Conservation (phyloP, 345 rosid genomes). For the Rhizophora apiculata region DNA sequence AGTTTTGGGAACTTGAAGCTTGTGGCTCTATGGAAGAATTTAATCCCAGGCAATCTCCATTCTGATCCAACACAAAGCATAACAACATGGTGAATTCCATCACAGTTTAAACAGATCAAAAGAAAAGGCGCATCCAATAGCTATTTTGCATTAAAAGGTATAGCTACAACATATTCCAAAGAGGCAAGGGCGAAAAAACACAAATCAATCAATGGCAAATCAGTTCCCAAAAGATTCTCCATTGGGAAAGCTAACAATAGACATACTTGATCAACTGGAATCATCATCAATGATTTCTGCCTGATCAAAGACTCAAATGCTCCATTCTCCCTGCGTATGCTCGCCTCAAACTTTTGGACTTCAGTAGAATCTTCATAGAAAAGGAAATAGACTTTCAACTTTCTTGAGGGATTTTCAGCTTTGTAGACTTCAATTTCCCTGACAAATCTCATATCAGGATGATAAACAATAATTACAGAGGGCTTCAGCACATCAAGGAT, state of each 20-base stretch:
- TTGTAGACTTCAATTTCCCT: conserved; percentile 91
- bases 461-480: conserved; percentile 76
- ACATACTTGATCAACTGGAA: conserved; percentile 86
- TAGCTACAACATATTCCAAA: not conserved
- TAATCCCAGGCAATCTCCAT: conserved; percentile 58
- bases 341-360: conserved; percentile 92
- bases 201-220: not conserved
- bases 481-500: conserved; percentile 79
- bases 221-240: not conserved
- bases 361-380: conserved; percentile 93
- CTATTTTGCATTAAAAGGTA: too few species aligned
- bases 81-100: not conserved
- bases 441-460: conserved; percentile 84
- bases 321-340: conserved; percentile 84
- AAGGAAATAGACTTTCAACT: conserved; percentile 81
- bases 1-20: conserved; percentile 70
- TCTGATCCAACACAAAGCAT: conserved; percentile 39
- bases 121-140: not conserved
- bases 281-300: conserved; percentile 95
- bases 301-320: conserved; percentile 95
- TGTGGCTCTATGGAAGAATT: conserved; percentile 50
- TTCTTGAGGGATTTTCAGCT: conserved; percentile 78
- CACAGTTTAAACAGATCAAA: not conserved
- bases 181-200: not conserved
- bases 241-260: not conserved